Conservation (phyloP, 345 rosid species). For the Erucastrum elatum region DNA sequence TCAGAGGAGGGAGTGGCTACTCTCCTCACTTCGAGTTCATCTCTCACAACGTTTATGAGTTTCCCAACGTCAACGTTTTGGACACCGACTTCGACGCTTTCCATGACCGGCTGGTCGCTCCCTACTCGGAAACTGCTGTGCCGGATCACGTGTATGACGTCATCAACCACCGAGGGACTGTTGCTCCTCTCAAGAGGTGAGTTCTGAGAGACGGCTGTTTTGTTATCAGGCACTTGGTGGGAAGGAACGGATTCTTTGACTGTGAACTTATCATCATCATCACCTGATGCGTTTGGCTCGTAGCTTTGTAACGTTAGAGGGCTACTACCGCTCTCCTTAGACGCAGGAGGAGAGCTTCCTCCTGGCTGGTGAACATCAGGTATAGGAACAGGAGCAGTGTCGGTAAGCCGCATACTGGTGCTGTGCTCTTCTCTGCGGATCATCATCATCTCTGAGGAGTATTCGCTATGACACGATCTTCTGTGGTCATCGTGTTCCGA, state of each 20-base stretch:
- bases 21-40: conserved; percentile 66
- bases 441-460: conserved; percentile 42
- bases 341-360: conserved; percentile 40
- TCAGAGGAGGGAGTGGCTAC: conserved; percentile 50
- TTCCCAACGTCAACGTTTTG: conserved; percentile 73
- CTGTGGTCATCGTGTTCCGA: conserved; percentile 48
- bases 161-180: conserved; percentile 58
- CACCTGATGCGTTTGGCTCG: conserved; percentile 31
- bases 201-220: conserved; percentile 39
- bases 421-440: conserved; percentile 35
- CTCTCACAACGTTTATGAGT: conserved; percentile 71
- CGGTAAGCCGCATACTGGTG: conserved; percentile 39
- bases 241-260: conserved; percentile 57
- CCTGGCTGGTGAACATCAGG: conserved; percentile 42
- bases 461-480: conserved; percentile 40
- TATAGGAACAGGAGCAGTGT: conserved; percentile 37
- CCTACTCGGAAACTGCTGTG: conserved; percentile 91
- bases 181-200: conserved; percentile 46
- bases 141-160: conserved; percentile 81
- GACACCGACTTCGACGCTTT: conserved; percentile 77
- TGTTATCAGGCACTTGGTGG: conserved; percentile 45
- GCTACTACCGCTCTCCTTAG: conserved; percentile 27
- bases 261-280: conserved; percentile 60
- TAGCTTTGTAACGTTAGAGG: not conserved
- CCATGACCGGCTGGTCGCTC: conserved; percentile 80